Percentiles rank a stretch among this genome's conserved stretches.
These are phyloP conservation scores for Yarrowia deformans DNA, from an alignment of 805 yeast species.

Conservation along the genomic window DNA sequence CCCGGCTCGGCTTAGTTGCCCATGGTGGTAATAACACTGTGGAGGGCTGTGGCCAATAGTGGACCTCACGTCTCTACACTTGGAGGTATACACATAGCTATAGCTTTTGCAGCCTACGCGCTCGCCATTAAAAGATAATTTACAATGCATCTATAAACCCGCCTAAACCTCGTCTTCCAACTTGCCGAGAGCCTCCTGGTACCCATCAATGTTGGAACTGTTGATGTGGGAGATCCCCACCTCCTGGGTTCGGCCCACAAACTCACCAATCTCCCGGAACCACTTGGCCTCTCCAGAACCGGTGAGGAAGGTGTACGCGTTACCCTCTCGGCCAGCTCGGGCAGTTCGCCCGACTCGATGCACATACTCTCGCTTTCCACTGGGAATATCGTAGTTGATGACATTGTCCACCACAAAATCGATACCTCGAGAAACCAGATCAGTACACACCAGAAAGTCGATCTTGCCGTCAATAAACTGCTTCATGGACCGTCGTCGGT, in stretches of 20 bases:
- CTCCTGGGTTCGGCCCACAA: constrained; percentile 47
- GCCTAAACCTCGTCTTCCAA: constrained; percentile 53
- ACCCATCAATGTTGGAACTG: constrained; percentile 50
- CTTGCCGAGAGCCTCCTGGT: constrained; percentile 56
- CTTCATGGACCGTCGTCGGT: constrained; percentile 64
- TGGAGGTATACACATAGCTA: no score
- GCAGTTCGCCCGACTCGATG: constrained; percentile 98
- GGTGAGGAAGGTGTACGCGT: constrained; percentile 72
- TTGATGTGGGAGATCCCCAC: constrained; percentile 43
- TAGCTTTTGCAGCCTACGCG: no score
- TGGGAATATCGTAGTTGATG: constrained; percentile 89
- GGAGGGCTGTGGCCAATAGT: no score
- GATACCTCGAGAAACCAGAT: constrained; percentile 94
- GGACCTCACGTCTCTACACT: no score
- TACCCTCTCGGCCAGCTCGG: constrained; percentile 83
- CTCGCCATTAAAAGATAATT: not conserved
- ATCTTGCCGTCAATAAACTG: constrained; percentile 64
- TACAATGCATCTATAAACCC: constrained; percentile 6
- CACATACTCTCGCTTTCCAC: constrained; percentile 87
- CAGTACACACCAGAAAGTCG: constrained; percentile 73
- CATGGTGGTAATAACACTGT: no score
- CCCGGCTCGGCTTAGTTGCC: not conserved
- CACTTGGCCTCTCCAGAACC: constrained; percentile 77
- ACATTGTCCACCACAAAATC: constrained; percentile 79
- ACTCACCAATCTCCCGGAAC: constrained; percentile 51